Percentiles rank a stretch among this genome's conserved stretches.
Evolutionary conservation across 1,284 basidiomycete species (phyloP).

Genomic region (Apiotrichum gamsii): DNA sequence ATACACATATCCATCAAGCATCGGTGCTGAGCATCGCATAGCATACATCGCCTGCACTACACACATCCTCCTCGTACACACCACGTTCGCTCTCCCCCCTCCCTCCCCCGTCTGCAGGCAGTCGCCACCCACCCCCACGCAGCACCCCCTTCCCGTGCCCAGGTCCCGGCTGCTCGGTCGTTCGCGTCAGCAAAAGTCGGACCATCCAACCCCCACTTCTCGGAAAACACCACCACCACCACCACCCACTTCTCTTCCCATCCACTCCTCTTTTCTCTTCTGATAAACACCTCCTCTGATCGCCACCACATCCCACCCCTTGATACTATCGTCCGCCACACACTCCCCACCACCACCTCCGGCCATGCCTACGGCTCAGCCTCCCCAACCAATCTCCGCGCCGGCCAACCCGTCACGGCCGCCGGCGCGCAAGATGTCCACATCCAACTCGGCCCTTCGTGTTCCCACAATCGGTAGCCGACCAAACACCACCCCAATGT

Average conservation of each 20-base stretch:
- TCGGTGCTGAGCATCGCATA: no score
- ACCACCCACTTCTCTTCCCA: not conserved
- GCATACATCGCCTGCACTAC: no score
- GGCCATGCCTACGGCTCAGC: no score
- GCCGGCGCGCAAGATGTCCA: conserved; percentile 12
- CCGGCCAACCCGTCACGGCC: conserved; percentile 17
- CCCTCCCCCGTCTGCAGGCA: no score
- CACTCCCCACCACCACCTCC: no score
- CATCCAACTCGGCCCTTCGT: conserved; percentile 8
- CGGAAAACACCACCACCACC: not conserved
- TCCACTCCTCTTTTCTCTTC: not conserved
- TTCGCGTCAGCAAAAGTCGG: not conserved
- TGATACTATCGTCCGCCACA: not conserved
- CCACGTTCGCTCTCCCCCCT: no score
- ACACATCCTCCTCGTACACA: no score
- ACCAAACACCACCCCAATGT: conserved; percentile 36
- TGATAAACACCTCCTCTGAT: no score
- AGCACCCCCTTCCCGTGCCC: no score
- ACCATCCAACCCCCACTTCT: not conserved
- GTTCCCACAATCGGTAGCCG: conserved; percentile 4
- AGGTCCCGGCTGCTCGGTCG: no score
- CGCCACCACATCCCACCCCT: not conserved
- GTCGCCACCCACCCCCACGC: no score
- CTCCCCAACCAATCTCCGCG: conserved; percentile 16
- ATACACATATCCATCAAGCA: no score